Base-by-base conservation (phyloP, 78 protist species). In the Pelomyxa schiedti region DNA sequence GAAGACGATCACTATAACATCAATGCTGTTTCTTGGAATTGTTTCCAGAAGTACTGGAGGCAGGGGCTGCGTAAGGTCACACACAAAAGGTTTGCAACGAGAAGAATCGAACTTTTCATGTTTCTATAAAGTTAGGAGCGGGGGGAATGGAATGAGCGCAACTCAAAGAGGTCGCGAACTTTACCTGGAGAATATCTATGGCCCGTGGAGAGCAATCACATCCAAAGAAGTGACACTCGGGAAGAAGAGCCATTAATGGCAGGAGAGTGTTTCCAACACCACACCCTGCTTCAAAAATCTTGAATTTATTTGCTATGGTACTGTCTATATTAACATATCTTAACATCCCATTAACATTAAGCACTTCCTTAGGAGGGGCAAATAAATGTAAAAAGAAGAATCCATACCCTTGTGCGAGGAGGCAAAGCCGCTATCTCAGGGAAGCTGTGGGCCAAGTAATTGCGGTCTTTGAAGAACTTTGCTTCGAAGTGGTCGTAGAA, bases 401-500 rank as follows among this genome's bases (percentile, higher is more conserved):
- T 36, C 32, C 58, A 47, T 16, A 16, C 58, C 32, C 58, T 16
- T 16, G 58, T 16, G 58, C 32, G 32, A 16, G 16, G 58, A 16
- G 58, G 32, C 32, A 16, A 16, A 16, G 58, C 58, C 58, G 58
- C 66, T 24, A 85, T 64, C 67, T 80, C 86, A 26, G 84, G 84
- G 71, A 71, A 85, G 32, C 77, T 80, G 32, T 73, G 30, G 41
- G 69, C 80, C n/a, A 86, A 66, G 70, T 86, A 86, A 68, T 80
- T 69, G 76, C 90, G 69, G 63, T 86, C 90, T 42, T 80, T 86
- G 73, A 81, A 86, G 63, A 81, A 81, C 29, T 86, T 80, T 9
- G 36, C 75, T 39, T 43, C 69, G 68, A 79, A 72, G 41, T 70
- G 74, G 42, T 40, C 69, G 79, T 86, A 86, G 81, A 86, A 86